Evolutionary conservation across 2,329 filamentous ascomycete species (phyloP), one percentile per base, ranked within the genome.

Genomic region (Cercospora berteroae): DNA sequence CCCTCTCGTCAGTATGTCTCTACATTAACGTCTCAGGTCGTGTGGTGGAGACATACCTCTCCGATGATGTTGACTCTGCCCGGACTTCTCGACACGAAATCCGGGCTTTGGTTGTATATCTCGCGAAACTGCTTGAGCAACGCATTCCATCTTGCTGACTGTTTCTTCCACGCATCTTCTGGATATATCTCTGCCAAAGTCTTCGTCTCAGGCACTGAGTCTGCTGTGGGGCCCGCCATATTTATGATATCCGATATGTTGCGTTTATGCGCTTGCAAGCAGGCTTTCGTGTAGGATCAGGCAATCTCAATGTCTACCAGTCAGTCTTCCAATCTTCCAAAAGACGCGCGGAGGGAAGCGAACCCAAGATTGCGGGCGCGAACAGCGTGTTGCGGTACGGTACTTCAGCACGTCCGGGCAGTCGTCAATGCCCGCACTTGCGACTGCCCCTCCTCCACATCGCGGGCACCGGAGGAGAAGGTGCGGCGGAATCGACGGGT

Each of bases 11-110:
- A 71, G 70, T 25, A 42, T 4, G 9, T 3, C 18, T 25, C 20
- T 5, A n/a, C 39, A 50, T 25, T 9, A 4, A 23, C 1, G 8
- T 12, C 1, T 25, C 4, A 23, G 44, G 3, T 20, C 12, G 20
- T 5, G 18, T 25, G 10, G n/a, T 25, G 18, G 10, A 23, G 4
- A 39, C 44, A 55, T 75, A 83, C 82, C 75, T 99, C 95, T 79
- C 95, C 95, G 78, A 99, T 97, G 77, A 99, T 95, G 83, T 98
- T 98, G 72, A 99, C 95, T 72, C 95, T 88, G 68, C 95, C 95
- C 1, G 95, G 95, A 64, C 94, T 97, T 70, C 95, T 89, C 9
- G 94, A 88, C 20, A 98, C 88, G 75, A 97, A 97, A 67, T 91
- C 86, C 44, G 94, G 89, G 16, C 85, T 82, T 61, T 87, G 85